Conservation (phyloP, 495 filamentous ascomycete species). For the Melanomma pulvis-pyrius region DNA sequence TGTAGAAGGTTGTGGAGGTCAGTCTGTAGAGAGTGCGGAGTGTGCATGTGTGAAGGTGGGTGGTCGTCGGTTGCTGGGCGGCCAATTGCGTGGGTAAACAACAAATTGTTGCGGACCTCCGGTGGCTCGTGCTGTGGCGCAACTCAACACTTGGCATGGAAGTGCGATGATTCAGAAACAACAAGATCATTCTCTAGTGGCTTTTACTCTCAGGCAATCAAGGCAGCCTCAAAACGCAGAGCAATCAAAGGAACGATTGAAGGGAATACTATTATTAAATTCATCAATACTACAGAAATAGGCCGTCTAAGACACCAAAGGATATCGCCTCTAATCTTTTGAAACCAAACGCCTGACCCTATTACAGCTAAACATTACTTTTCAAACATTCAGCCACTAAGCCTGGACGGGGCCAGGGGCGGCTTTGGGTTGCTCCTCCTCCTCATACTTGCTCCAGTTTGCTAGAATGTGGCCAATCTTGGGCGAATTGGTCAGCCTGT, state of each 20-base stretch:
- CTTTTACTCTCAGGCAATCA: too few relatives aligned
- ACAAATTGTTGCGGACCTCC: conserved; percentile 13
- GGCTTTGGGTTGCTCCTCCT: conserved; percentile 42
- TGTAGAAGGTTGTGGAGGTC: not conserved
- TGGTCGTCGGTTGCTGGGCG: conserved; percentile 16
- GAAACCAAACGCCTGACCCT: not conserved
- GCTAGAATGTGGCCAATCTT: conserved; percentile 87
- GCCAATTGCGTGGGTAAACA: conserved; percentile 14
- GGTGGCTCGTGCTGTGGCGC: conserved; percentile 14
- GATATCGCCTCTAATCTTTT: conserved; percentile 19
- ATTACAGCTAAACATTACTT: not conserved
- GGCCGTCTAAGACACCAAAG: conserved; percentile 1
- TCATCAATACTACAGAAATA: not conserved
- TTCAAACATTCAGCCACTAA: not conserved
- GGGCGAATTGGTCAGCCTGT: conserved; percentile 87
- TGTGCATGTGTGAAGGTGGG: conserved; percentile 4
- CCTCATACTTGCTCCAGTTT: conserved; percentile 75
- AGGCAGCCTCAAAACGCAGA: too few relatives aligned
- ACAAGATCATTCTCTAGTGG: too few relatives aligned
- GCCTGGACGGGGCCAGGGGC: not conserved
- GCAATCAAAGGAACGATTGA: not conserved
- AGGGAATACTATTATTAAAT: not conserved
- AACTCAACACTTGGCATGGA: not conserved
- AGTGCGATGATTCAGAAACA: too few relatives aligned
- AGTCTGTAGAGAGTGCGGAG: not conserved